Base-by-base conservation (phyloP, 2,329 filamentous ascomycete species). In the Stagonosporopsis cucurbitacearum region DNA sequence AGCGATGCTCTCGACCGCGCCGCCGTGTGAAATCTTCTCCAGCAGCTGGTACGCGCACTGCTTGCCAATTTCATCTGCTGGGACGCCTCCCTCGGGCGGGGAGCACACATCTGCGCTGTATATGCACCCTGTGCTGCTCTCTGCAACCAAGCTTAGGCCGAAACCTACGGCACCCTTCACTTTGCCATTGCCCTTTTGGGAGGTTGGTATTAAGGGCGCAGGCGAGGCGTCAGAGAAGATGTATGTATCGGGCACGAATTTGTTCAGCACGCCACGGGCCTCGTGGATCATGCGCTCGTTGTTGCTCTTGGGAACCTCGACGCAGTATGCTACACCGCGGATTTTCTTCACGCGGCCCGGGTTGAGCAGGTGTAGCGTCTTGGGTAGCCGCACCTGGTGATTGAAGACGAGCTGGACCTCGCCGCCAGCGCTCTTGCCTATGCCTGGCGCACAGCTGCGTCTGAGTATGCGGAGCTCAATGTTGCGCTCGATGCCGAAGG, bases 221-320 rank as follows among this genome's bases (percentile, higher is more conserved):
- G 81, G 79, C 19, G 84, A 84, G 11, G 88, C 82, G 66, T 89
- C 87, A 11, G 86, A 87, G 75, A 88, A 96, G 62, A 99, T 88
- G 74, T 97, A 95, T 39, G 96, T 94, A 72, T 99, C 95, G 6
- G 89, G 86, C 3, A 91, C 88, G 53, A 99, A 83, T 36, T 72
- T 71, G 74, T 99, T 99, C 42, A 99, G 81, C 11, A 99, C 84
- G 43, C 92, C 92, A 65, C 94, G 84, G 11, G 93, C 92, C 2
- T 89, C 86, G 70, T 96, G 91, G 70, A 98, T 99, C 90, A 97
- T 96, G 62, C 95, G 85, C 59, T 89, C 91, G 73, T 98, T 99
- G 75, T 97, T 97, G 45, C 89, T 92, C 0, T 91, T 94, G 11
- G 91, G 90, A 0, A 98, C 93, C 42, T 96, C 95, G 0, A 91